Conservation (phyloP, 2,329 filamentous ascomycete species). For the Incumbomyces delicatus region DNA sequence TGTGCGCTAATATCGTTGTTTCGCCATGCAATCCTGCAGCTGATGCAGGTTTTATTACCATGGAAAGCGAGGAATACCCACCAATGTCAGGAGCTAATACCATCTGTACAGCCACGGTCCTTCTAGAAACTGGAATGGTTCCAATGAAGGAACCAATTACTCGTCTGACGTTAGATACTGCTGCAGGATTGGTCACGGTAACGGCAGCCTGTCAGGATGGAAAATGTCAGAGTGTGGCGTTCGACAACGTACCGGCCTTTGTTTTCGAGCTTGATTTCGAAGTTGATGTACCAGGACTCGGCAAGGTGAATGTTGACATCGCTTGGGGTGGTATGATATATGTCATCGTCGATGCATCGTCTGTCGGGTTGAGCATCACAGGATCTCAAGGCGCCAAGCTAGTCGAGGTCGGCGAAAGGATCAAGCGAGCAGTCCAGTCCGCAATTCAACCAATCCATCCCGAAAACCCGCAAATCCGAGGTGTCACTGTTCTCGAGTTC, state of each 20-base stretch:
- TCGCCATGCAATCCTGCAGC: conserved; percentile 36
- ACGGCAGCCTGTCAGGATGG: conserved; percentile 34
- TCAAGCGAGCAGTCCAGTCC: conserved; percentile 32
- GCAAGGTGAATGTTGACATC: conserved; percentile 33
- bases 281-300: conserved; percentile 34
- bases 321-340: conserved; percentile 42
- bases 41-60: conserved; percentile 37
- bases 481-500: conserved; percentile 33
- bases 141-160: conserved; percentile 38
- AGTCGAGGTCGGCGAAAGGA: conserved; percentile 34
- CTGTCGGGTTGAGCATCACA: conserved; percentile 29
- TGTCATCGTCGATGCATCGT: conserved; percentile 32
- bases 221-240: conserved; percentile 36
- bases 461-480: conserved; percentile 33
- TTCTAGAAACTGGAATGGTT: conserved; percentile 41
- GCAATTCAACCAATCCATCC: conserved; percentile 33
- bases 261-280: conserved; percentile 31
- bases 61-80: conserved; percentile 39
- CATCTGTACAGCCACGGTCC: conserved; percentile 35
- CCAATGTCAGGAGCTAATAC: conserved; percentile 39
- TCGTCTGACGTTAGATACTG: conserved; percentile 33
- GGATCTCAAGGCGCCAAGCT: conserved; percentile 27
- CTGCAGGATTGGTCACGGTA: conserved; percentile 35
- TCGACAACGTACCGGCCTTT: conserved; percentile 39
- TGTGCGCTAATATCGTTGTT: conserved; percentile 34